Conservation (phyloP, 345 rosid species). For the Camelina neglecta region DNA sequence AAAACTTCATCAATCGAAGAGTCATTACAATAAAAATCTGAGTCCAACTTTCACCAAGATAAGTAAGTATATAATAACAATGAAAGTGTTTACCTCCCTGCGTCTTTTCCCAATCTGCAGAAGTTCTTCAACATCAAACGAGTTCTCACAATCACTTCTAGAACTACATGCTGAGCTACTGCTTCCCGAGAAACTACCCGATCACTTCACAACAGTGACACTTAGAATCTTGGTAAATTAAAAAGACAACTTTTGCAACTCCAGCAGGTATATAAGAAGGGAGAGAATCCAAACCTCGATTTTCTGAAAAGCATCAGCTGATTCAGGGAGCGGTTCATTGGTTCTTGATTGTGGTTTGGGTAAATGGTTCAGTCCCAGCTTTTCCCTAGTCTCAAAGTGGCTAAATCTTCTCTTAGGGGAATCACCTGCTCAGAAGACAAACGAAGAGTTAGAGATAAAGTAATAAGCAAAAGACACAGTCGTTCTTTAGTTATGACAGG, state of each 20-base stretch:
- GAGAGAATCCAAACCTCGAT: conserved; percentile 61
- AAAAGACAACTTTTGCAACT: background rate
- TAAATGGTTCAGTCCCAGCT: conserved; percentile 65
- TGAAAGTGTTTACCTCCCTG: too few species aligned
- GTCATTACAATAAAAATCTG: conserved; percentile 43
- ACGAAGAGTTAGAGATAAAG: too few species aligned
- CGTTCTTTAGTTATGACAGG: conserved; percentile 62
- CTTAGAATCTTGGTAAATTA: background rate
- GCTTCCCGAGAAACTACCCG: conserved; percentile 54
- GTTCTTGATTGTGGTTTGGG: conserved; percentile 50
- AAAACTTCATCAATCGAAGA: conserved; percentile 3
- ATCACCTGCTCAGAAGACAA: too few species aligned
- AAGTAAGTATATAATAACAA: conserved; percentile 31
- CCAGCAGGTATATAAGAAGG: background rate
- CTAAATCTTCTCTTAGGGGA: conserved; percentile 55
- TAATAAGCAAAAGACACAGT: conserved; percentile 19
- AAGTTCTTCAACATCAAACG: conserved; percentile 59
- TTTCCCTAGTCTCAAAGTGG: conserved; percentile 72
- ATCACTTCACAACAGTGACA: too few species aligned
- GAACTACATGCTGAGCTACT: conserved; percentile 48
- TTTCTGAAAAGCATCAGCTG: conserved; percentile 67
- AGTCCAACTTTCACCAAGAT: conserved; percentile 32
- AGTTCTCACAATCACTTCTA: conserved; percentile 48
- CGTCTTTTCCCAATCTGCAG: conserved; percentile 59
- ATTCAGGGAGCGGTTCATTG: conserved; percentile 50